Evolutionary conservation across 768 basidiomycete genomes (phyloP).

Genomic region (Rhizopogon rudus): DNA sequence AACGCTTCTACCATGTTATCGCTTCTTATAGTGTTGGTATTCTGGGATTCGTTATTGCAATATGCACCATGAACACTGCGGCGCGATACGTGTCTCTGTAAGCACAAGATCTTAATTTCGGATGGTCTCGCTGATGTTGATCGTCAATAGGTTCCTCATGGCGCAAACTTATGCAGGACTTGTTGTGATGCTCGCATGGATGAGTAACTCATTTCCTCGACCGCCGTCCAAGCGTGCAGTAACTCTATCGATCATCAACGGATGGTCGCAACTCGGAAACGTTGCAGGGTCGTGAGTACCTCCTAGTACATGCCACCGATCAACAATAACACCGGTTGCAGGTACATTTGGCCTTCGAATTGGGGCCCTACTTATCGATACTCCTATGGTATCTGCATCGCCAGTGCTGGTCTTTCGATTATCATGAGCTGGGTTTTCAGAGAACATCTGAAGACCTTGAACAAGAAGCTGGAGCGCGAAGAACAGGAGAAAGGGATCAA

Average conservation of each 20-base stretch:
- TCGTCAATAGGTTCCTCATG: constrained; percentile 59
- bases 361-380: constrained; percentile 73
- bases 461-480: constrained; percentile 30
- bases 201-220: constrained; percentile 58
- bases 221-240: constrained; percentile 84
- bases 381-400: constrained; percentile 72
- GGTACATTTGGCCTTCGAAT: constrained; percentile 59
- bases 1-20: constrained; percentile 70
- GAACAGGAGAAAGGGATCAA: constrained; percentile 37
- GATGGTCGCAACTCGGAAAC: constrained; percentile 81
- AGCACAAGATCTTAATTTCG: constrained; percentile 15
- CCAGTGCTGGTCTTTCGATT: constrained; percentile 47
- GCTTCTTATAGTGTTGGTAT: constrained; percentile 51
- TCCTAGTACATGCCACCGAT: constrained; percentile 23
- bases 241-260: constrained; percentile 75
- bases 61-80: constrained; percentile 57
- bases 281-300: constrained; percentile 70
- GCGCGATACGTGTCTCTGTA: constrained; percentile 65
- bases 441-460: constrained; percentile 37
- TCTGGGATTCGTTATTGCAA: constrained; percentile 63
- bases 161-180: constrained; percentile 69
- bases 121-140: constrained; percentile 1
- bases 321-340: constrained; percentile 14
- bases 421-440: constrained; percentile 46
- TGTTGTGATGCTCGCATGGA: constrained; percentile 55